phyloP scores from a whole-genome alignment of 169 alveolate species.

The Eimeria praecox region DNA sequence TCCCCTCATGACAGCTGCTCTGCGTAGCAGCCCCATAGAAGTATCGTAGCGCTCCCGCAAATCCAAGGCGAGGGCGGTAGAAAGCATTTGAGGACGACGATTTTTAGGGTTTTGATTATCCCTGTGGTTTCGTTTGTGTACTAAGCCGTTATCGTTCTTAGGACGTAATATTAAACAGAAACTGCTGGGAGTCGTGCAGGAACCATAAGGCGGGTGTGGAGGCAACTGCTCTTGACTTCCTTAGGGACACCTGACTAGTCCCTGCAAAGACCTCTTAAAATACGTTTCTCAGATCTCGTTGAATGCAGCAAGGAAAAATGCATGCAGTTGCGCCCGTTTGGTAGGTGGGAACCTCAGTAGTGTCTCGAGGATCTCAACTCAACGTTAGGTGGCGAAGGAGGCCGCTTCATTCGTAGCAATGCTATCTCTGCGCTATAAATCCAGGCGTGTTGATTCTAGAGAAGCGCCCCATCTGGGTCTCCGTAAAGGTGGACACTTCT shows the following conservation, averaged over 20 bases:
- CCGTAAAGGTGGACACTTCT: neutral
- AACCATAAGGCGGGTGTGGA: neutral
- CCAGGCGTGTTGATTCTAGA: neutral
- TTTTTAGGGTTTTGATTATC: neutral
- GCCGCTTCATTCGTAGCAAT: conserved; percentile 7
- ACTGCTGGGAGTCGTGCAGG: neutral
- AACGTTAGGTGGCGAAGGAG: neutral
- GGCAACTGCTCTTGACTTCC: neutral
- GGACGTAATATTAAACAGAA: neutral
- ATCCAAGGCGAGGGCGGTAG: neutral
- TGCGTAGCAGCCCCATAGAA: neutral
- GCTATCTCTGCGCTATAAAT: conserved; percentile 48
- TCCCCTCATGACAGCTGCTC: neutral
- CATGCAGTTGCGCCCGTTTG: neutral
- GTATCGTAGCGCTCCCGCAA: neutral
- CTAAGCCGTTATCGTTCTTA: neutral
- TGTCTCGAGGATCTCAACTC: neutral
- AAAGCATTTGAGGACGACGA: neutral
- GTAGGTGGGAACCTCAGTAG: neutral
- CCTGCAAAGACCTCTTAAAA: neutral
- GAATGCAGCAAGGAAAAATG: neutral
- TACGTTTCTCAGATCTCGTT: neutral
- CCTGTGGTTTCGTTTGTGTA: neutral
- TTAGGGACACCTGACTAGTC: neutral
- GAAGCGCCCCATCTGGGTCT: neutral